Conservation (phyloP, 176 grass and related monocot species). For the Pharus latifolius region DNA sequence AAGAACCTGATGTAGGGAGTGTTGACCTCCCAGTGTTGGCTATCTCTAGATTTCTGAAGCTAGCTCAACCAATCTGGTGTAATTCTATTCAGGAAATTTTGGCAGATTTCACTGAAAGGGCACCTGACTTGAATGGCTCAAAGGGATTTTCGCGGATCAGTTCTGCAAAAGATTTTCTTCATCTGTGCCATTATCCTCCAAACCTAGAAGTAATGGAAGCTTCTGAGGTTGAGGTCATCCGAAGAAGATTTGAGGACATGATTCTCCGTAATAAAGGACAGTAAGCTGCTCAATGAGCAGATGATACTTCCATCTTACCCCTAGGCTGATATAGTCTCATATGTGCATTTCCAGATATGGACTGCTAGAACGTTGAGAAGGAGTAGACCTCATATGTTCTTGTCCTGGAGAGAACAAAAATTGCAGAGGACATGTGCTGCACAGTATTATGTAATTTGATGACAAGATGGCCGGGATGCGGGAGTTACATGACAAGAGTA, state of each 20-base stretch:
- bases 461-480: neutral
- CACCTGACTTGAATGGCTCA: neutral
- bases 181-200: neutral
- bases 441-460: neutral
- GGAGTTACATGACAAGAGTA: neutral
- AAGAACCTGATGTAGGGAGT: slow-evolving; percentile 53
- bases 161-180: slow-evolving; percentile 21
- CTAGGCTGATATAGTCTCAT: too few relatives aligned
- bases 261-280: neutral
- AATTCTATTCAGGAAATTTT: slow-evolving; percentile 38
- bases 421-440: too few relatives aligned
- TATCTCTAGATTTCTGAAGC: slow-evolving; percentile 48
- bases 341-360: too few relatives aligned
- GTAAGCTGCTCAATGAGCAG: neutral
- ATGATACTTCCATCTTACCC: neutral
- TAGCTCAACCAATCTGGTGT: slow-evolving; percentile 53
- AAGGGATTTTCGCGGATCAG: slow-evolving; percentile 5
- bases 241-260: neutral
- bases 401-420: too few relatives aligned
- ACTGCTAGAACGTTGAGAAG: too few relatives aligned
- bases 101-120: slow-evolving; percentile 1
- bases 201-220: neutral
- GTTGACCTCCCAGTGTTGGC: slow-evolving; percentile 48
- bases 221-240: slow-evolving; percentile 36
- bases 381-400: too few relatives aligned